Base-by-base conservation (phyloP, 306 rosid genomes). In the Alnus rubra region DNA sequence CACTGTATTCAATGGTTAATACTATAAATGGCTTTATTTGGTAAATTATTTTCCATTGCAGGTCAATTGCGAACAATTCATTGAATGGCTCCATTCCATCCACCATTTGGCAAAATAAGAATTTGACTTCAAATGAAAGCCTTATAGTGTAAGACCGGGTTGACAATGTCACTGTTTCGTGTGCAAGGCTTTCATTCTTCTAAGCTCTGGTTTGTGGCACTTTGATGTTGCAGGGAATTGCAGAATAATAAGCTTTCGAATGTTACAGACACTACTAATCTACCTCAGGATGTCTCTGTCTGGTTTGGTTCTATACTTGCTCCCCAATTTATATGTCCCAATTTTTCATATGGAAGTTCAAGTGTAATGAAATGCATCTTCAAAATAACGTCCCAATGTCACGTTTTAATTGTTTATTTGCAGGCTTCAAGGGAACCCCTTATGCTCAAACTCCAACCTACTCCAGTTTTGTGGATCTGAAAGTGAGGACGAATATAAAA, bases 381-480 rank as follows among this genome's bases (percentile, higher is more conserved):
- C 55, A 12, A 31, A 58, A 39, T 73, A 13, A 56, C 28, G 28
- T 23, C 28, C 28, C 28, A 23, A 23, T 23, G 28, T 23, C 28
- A 23, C 28, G 28, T 23, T 23, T 23, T 23, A 23, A 23, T 23
- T 23, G 28, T 23, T 23, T 23, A 74, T 55, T 88, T 84, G 84
- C 93, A 96, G 99, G 96, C 96, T 96, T 74, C 59, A 7, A 28
- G 99, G 99, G 71, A 96, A 96, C 90, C 99, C 99, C 23, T 65
- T 88, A 6, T 96, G 99, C 78, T 45, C 80, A 44, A 82, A 82
- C 79, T 5, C 48, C 75, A 85, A 82, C 80, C 83, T 89, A 67
- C 65, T 0, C 65, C 75, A 76, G 67, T 82, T 90, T 50, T 96
- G 99, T 86, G 81, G 85, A 74, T 64, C 86, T 39, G 92, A 81